These are phyloP conservation scores for Candida caryicola DNA, from an alignment of 805 yeast genomes.

Conservation along the genomic window DNA sequence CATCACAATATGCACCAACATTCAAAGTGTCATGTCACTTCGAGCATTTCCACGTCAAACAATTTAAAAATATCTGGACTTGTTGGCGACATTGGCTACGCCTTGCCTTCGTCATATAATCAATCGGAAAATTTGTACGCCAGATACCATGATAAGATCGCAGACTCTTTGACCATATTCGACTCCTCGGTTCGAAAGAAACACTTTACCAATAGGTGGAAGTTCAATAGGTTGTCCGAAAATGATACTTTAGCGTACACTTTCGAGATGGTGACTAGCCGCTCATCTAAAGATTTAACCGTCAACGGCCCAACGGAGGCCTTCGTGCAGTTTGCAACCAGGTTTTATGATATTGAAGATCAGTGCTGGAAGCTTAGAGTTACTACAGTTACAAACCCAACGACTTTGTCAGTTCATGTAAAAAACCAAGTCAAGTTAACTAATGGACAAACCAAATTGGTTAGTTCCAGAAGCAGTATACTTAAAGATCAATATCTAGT, in stretches of 20 bases:
- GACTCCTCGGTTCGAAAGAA: slow-evolving; percentile 31
- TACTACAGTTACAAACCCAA: slow-evolving; percentile 27
- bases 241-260: slow-evolving; percentile 26
- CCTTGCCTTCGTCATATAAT: slow-evolving; percentile 32
- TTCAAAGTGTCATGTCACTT: slow-evolving; percentile 9
- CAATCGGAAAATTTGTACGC: slow-evolving; percentile 16
- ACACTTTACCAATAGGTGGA: slow-evolving; percentile 40
- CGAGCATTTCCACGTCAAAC: slow-evolving; percentile 31
- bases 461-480: slow-evolving; percentile 18
- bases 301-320: slow-evolving; percentile 20
- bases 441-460: slow-evolving; percentile 12
- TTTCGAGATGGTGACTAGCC: slow-evolving; percentile 32
- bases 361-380: slow-evolving; percentile 26
- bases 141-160: slow-evolving; percentile 27
- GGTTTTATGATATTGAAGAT: slow-evolving; percentile 23
- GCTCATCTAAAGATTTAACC: slow-evolving; percentile 18
- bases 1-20: neutral
- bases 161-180: slow-evolving; percentile 30
- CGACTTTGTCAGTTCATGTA: slow-evolving; percentile 22
- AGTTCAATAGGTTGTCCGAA: slow-evolving; percentile 19
- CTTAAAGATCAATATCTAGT: slow-evolving; percentile 26
- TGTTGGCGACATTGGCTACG: slow-evolving; percentile 28
- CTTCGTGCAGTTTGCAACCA: slow-evolving; percentile 32
- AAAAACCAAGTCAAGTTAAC: slow-evolving; percentile 15
- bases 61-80: slow-evolving; percentile 31